These are phyloP conservation scores for Cladosporium colombiae DNA, from an alignment of 2,329 filamentous ascomycete genomes.

Conservation along the genomic window DNA sequence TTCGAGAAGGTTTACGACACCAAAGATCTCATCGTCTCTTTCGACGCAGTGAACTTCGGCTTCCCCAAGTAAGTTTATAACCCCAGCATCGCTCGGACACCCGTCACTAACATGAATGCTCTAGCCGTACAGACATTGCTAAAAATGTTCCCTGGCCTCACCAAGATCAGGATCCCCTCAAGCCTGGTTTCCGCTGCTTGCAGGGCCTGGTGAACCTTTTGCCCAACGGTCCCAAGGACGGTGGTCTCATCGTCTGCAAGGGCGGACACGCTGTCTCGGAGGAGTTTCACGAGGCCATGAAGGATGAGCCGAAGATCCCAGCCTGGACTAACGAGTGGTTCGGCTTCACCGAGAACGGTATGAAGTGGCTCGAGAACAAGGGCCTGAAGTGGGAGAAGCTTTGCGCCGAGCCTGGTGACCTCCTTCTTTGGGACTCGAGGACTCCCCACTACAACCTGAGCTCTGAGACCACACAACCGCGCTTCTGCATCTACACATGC, in stretches of 20 bases:
- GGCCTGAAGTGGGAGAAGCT: conserved; percentile 31
- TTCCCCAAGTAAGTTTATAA: conserved; percentile 36
- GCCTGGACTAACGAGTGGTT: conserved; percentile 39
- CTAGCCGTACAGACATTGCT: background rate
- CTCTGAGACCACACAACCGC: conserved; percentile 32
- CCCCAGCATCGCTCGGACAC: background rate
- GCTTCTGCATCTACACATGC: conserved; percentile 40
- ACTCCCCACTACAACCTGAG: conserved; percentile 38
- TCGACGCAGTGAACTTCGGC: conserved; percentile 50
- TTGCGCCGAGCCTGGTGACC: conserved; percentile 32
- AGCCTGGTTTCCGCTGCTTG: conserved; percentile 52
- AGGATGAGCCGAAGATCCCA: conserved; percentile 33
- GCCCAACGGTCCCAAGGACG: conserved; percentile 41
- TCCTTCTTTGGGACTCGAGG: conserved; percentile 32
- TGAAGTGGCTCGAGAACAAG: conserved; percentile 32
- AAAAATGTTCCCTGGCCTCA: conserved; percentile 46
- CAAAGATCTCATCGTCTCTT: conserved; percentile 52
- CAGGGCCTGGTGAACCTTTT: conserved; percentile 54
- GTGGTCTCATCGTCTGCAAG: conserved; percentile 40
- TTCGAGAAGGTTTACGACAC: conserved; percentile 52
- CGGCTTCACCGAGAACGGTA: conserved; percentile 36
- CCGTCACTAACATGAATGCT: background rate
- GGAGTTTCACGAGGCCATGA: conserved; percentile 37
- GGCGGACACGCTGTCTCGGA: conserved; percentile 36
- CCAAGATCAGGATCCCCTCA: conserved; percentile 45